Base-by-base conservation (phyloP, 2,329 filamentous ascomycete species). In the Botrytis sinoallii region DNA sequence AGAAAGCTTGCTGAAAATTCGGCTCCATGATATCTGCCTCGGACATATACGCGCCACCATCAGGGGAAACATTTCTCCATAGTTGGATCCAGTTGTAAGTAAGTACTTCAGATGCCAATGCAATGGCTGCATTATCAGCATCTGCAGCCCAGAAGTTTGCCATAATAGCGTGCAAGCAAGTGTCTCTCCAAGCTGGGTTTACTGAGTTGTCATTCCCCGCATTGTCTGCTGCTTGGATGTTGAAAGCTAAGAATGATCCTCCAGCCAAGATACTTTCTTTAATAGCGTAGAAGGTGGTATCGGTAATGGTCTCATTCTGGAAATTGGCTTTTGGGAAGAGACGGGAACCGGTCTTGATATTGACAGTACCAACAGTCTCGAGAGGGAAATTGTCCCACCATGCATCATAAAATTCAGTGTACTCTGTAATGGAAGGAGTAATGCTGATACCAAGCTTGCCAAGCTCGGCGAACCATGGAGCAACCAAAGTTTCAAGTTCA, bases 1-100 rank as follows among this genome's bases (percentile, higher is more conserved):
- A 87, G 76, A 86, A 86, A 16, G 63, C 70, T 44, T 77, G 71
- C 46, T 76, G 73, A 40, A 74, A 77, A 38, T 76, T 59, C 1
- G 74, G 75, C 60, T 76, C 76, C 10, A 71, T 20, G 7, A 72
- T 74, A 67, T 77, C 75, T 7, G 61, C 70, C 68, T 77, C 76
- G 14, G 71, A 68, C 29, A 76, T 55, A 55, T 76, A 76, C 4
- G 71, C 64, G 2, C 74, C 74, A 38, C 72, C 60, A 57, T 71
- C 73, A 14, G 73, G 71, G 44, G 73, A 74, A 2, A 75, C 61
- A 55, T 74, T 70, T 60, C 74, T 70, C 76, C 75, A 77, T 25
- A 61, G 52, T 55, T 75, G 71, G 67, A 77, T 76, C 65, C 63
- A 68, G 60, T 72, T 72, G 16, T 72, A 74, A 14, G 76, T 76